These are phyloP conservation scores for Wickerhamiella allomyrinae DNA, from an alignment of 805 yeast genomes.

Conservation along the genomic window DNA sequence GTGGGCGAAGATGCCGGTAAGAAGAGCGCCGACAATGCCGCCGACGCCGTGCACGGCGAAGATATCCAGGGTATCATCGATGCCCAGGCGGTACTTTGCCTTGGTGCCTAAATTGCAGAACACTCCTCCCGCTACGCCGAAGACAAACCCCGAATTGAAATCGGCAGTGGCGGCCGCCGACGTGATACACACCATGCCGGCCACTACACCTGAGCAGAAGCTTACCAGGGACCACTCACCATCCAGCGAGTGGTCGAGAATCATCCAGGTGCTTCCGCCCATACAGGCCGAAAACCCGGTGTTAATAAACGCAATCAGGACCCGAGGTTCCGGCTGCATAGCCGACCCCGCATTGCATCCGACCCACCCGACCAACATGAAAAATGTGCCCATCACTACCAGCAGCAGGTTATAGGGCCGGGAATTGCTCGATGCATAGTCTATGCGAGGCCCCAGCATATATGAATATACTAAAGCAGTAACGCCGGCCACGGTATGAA, in stretches of 20 bases:
- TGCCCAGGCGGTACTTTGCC: conserved; percentile 50
- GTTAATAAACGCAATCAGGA: conserved; percentile 39
- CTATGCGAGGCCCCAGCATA: conserved; percentile 50
- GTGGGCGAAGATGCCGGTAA: conserved; percentile 89
- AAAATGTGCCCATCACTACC: conserved; percentile 52
- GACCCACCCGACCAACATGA: conserved; percentile 65
- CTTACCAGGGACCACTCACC: conserved; percentile 90
- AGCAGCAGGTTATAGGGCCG: conserved; percentile 55
- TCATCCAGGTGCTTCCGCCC: conserved; percentile 33
- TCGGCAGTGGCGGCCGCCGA: conserved; percentile 96
- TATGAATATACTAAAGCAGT: conserved; percentile 58
- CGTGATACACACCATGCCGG: conserved; percentile 89
- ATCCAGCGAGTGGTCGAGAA: conserved; percentile 38
- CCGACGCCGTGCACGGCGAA: conserved; percentile 48
- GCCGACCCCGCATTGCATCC: conserved; percentile 69
- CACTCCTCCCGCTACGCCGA: conserved; percentile 59
- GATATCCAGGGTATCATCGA: conserved; percentile 93
- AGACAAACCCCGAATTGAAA: conserved; percentile 61
- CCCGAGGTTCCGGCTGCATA: conserved; percentile 16
- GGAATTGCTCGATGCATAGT: conserved; percentile 32
- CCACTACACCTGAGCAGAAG: conserved; percentile 82
- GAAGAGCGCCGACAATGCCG: conserved; percentile 34
- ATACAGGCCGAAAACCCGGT: conserved; percentile 39
- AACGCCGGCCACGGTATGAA: conserved; percentile 56
- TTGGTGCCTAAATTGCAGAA: conserved; percentile 80